Conservation (phyloP, 768 basidiomycete genomes). For the Sporobolomyces phaffii region DNA sequence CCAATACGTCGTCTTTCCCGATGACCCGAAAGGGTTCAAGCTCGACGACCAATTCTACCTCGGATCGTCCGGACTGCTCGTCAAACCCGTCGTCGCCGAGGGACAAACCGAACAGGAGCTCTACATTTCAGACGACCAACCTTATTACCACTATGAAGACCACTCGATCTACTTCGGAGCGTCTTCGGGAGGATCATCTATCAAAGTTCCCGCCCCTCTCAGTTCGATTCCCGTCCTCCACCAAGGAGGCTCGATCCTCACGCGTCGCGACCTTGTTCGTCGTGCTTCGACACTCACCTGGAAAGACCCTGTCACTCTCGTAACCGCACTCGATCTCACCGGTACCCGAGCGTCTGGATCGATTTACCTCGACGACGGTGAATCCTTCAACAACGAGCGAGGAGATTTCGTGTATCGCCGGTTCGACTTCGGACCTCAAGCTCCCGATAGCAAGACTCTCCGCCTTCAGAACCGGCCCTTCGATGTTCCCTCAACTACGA, state of each 20-base stretch:
- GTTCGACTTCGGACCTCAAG: constrained; percentile 56
- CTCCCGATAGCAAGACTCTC: constrained; percentile 51
- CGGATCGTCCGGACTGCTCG: constrained; percentile 73
- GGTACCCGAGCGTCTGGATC: constrained; percentile 69
- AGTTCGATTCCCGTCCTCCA: constrained; percentile 75
- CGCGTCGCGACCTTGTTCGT: constrained; percentile 79
- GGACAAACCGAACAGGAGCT: constrained; percentile 64
- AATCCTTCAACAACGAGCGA: constrained; percentile 63
- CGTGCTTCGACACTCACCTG: constrained; percentile 82
- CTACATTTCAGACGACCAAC: constrained; percentile 83
- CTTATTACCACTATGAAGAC: constrained; percentile 92
- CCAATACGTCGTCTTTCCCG: constrained; percentile 90
- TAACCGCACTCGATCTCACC: constrained; percentile 58
- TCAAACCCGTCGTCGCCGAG: constrained; percentile 78
- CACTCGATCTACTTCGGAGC: constrained; percentile 62
- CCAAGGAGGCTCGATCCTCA: constrained; percentile 82
- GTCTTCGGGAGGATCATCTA: constrained; percentile 55
- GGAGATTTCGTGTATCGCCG: constrained; percentile 81
- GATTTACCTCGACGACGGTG: constrained; percentile 92
- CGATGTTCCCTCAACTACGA: constrained; percentile 46
- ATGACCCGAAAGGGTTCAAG: constrained; percentile 74
- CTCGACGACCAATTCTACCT: constrained; percentile 94
- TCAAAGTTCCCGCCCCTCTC: constrained; percentile 74
- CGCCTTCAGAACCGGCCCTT: constrained; percentile 51
- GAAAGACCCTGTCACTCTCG: constrained; percentile 84